Conservation (phyloP, 805 yeast species). For the Millerozyma miso region DNA sequence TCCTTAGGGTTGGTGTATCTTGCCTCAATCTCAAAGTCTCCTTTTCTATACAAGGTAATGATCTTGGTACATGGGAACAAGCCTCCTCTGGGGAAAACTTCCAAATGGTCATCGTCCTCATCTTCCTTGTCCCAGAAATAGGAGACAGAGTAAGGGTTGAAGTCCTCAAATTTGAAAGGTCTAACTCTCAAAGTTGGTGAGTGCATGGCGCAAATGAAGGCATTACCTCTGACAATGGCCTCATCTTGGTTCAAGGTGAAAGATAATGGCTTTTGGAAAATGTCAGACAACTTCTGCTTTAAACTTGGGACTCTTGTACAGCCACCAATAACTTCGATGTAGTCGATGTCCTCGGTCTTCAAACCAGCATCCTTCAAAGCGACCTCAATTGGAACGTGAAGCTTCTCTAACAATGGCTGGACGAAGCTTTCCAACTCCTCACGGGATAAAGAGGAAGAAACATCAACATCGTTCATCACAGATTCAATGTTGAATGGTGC, state of each 20-base stretch:
- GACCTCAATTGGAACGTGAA: slow-evolving; percentile 69
- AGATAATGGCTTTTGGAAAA: slow-evolving; percentile 81
- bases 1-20: slow-evolving; percentile 71
- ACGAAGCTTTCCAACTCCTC: slow-evolving; percentile 90
- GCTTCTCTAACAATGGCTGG: slow-evolving; percentile 72
- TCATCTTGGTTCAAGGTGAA: slow-evolving; percentile 98
- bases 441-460: slow-evolving; percentile 81
- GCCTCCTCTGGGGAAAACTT: slow-evolving; percentile 95
- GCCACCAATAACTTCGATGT: slow-evolving; percentile 96
- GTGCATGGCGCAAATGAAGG: slow-evolving; percentile 97
- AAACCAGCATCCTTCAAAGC: slow-evolving; percentile 83
- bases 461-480: slow-evolving; percentile 96
- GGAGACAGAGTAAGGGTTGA: slow-evolving; percentile 87
- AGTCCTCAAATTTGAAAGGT: slow-evolving; percentile 97
- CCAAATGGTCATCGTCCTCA: slow-evolving; percentile 87
- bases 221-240: slow-evolving; percentile 98
- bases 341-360: slow-evolving; percentile 69
- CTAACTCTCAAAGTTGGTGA: slow-evolving; percentile 98
- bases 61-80: slow-evolving; percentile 92
- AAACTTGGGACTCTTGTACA: slow-evolving; percentile 95
- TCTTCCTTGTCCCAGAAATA: slow-evolving; percentile 93
- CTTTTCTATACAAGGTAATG: slow-evolving; percentile 87
- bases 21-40: slow-evolving; percentile 84
- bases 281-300: slow-evolving; percentile 73
- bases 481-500: slow-evolving; percentile 97